Evolutionary conservation across 2,329 filamentous ascomycete species (phyloP).

Genomic region (Penicillium verrucosum): DNA sequence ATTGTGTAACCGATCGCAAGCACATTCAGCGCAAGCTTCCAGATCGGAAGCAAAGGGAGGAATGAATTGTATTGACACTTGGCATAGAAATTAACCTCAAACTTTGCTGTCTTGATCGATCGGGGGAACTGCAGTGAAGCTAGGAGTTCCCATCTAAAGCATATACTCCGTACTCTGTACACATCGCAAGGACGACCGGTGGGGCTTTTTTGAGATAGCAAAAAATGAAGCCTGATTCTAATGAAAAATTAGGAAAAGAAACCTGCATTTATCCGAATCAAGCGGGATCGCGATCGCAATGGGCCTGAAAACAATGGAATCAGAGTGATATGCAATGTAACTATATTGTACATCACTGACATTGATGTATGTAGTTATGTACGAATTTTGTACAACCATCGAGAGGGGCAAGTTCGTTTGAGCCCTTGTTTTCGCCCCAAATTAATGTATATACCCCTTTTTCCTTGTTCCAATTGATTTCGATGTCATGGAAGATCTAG

Average conservation of each 20-base stretch:
- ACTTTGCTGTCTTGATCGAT: conserved; percentile 21
- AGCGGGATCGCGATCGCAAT: conserved; percentile 1
- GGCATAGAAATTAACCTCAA: conserved; percentile 16
- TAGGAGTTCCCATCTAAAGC: conserved; percentile 1
- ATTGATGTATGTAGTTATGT: neutral
- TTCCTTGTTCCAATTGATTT: neutral
- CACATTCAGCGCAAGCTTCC: neutral
- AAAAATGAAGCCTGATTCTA: neutral
- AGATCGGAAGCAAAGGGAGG: neutral
- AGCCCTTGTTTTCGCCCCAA: neutral
- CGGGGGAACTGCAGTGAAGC: conserved; percentile 16
- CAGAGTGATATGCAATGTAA: conserved; percentile 9
- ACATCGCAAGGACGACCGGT: conserved; percentile 9
- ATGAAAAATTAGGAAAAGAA: neutral
- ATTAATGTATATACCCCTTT: neutral
- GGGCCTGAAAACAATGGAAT: conserved; percentile 10
- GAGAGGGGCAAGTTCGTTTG: neutral
- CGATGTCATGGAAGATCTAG: neutral
- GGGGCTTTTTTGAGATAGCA: neutral
- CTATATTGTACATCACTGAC: conserved; percentile 3
- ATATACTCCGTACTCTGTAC: neutral
- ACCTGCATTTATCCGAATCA: conserved; percentile 1
- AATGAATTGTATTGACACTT: neutral
- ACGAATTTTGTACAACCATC: neutral
- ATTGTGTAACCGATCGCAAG: neutral